Evolutionary conservation across 169 alveolate genomes (phyloP).

Genomic region (Theileria equi): DNA sequence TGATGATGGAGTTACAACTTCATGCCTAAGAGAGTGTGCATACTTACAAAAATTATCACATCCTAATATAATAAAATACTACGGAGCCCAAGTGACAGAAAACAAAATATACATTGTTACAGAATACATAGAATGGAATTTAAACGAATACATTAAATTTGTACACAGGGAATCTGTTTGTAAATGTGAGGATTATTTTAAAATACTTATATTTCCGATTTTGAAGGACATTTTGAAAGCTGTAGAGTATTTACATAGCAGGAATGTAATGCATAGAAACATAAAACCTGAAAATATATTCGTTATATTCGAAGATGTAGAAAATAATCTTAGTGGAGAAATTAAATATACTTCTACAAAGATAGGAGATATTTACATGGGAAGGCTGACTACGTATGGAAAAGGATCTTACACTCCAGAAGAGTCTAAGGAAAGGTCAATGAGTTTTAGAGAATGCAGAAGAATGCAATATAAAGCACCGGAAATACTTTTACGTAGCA

Average conservation of each 20-base stretch:
- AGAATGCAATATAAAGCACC: slow-evolving; percentile 84
- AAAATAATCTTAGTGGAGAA: not conserved
- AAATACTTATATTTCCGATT: slow-evolving; percentile 21
- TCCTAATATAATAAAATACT: slow-evolving; percentile 54
- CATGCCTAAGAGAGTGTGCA: slow-evolving; percentile 41
- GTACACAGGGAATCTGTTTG: slow-evolving; percentile 4
- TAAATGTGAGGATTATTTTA: not conserved
- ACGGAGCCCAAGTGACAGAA: slow-evolving; percentile 55
- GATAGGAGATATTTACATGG: slow-evolving; percentile 33
- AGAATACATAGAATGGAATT: slow-evolving; percentile 43
- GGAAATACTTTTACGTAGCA: slow-evolving; percentile 84
- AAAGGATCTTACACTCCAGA: slow-evolving; percentile 28
- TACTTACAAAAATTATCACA: slow-evolving; percentile 40
- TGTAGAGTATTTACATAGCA: slow-evolving; percentile 19
- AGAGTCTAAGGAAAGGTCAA: slow-evolving; percentile 19
- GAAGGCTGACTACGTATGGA: slow-evolving; percentile 1
- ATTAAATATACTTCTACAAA: slow-evolving; percentile 6
- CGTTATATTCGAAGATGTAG: slow-evolving; percentile 44
- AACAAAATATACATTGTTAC: slow-evolving; percentile 51
- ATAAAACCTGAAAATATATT: slow-evolving; percentile 76
- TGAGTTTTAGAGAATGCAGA: slow-evolving; percentile 30
- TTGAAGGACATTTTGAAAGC: slow-evolving; percentile 33
- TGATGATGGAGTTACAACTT: slow-evolving; percentile 10
- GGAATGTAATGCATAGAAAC: slow-evolving; percentile 67
- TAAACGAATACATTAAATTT: slow-evolving; percentile 37